Percentiles rank a stretch among this genome's conserved stretches.
Evolutionary conservation across 1,284 basidiomycete genomes (phyloP).

Genomic region (Irpex sp.): DNA sequence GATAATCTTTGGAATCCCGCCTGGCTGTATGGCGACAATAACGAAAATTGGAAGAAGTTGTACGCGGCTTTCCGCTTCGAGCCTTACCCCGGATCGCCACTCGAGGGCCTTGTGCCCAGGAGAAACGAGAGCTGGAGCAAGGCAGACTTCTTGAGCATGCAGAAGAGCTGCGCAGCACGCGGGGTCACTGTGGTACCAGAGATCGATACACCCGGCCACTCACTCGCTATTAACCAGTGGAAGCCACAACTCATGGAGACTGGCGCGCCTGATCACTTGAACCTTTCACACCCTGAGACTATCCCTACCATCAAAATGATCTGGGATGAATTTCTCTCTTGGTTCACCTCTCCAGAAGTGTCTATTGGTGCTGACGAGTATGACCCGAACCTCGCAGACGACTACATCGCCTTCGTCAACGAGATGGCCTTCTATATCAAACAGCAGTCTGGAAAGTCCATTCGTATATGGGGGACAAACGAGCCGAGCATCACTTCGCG

Average conservation of each 20-base stretch:
- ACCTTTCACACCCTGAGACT: slow-evolving; percentile 26
- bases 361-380: slow-evolving; percentile 30
- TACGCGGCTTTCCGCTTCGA: slow-evolving; percentile 33
- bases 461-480: slow-evolving; percentile 29
- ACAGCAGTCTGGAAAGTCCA: slow-evolving; percentile 19
- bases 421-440: slow-evolving; percentile 17
- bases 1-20: slow-evolving; percentile 20
- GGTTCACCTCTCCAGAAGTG: slow-evolving; percentile 20
- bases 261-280: slow-evolving; percentile 28
- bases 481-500: slow-evolving; percentile 26
- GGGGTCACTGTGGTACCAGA: slow-evolving; percentile 35
- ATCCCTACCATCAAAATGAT: slow-evolving; percentile 24
- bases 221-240: slow-evolving; percentile 34
- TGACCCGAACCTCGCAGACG: slow-evolving; percentile 25
- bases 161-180: slow-evolving; percentile 27
- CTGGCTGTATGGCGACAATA: background rate
- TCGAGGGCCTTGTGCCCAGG: slow-evolving; percentile 26
- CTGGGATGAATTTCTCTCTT: slow-evolving; percentile 30
- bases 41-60: slow-evolving; percentile 9
- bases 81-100: slow-evolving; percentile 22
- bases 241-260: slow-evolving; percentile 31
- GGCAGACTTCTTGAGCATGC: slow-evolving; percentile 30
- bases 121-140: slow-evolving; percentile 33
- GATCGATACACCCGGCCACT: slow-evolving; percentile 33
- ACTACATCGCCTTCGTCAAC: slow-evolving; percentile 30